A percentile compares a stretch with the other conserved stretches of the same genome.
Evolutionary conservation across 805 yeast species (phyloP).

Genomic region (Wickerhamomyces strasburgensis): DNA sequence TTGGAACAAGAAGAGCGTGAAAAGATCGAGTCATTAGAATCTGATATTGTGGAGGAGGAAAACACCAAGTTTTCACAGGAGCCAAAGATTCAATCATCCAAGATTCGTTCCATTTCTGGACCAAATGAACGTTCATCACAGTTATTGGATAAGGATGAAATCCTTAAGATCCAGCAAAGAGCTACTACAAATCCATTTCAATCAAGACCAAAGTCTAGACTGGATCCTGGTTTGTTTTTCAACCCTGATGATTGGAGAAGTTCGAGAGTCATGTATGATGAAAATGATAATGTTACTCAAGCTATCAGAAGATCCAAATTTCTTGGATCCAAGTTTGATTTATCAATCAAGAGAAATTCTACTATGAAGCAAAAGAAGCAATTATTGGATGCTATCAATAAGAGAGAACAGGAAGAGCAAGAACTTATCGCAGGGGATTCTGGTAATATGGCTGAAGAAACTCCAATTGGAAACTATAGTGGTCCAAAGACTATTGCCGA

Average conservation of each 20-base stretch:
- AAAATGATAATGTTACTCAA: slow-evolving; percentile 30
- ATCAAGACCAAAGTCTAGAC: slow-evolving; percentile 37
- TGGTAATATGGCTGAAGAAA: slow-evolving; percentile 6
- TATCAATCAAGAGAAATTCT: slow-evolving; percentile 26
- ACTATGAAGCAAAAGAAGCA: slow-evolving; percentile 12
- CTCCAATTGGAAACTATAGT: slow-evolving; percentile 7
- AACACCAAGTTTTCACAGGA: slow-evolving; percentile 12
- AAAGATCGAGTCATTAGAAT: slow-evolving; percentile 21
- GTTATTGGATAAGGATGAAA: slow-evolving; percentile 23
- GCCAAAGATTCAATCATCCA: slow-evolving; percentile 14
- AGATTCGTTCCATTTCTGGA: slow-evolving; percentile 35
- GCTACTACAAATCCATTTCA: slow-evolving; percentile 31
- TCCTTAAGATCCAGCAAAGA: slow-evolving; percentile 30
- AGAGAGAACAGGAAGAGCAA: slow-evolving; percentile 3
- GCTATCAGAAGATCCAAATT: slow-evolving; percentile 41
- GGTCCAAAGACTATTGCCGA: slow-evolving; percentile 54
- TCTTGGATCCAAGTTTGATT: slow-evolving; percentile 36
- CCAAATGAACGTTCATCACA: slow-evolving; percentile 26
- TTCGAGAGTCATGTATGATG: slow-evolving; percentile 18
- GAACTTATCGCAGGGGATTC: no score
- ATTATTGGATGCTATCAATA: background rate
- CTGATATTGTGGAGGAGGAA: slow-evolving; percentile 21
- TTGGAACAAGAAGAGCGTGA: slow-evolving; percentile 10
- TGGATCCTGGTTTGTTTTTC: slow-evolving; percentile 38
- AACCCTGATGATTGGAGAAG: slow-evolving; percentile 18